These are phyloP conservation scores for Hibiscus mutabilis DNA, from an alignment of 345 rosid species.

Conservation along the genomic window DNA sequence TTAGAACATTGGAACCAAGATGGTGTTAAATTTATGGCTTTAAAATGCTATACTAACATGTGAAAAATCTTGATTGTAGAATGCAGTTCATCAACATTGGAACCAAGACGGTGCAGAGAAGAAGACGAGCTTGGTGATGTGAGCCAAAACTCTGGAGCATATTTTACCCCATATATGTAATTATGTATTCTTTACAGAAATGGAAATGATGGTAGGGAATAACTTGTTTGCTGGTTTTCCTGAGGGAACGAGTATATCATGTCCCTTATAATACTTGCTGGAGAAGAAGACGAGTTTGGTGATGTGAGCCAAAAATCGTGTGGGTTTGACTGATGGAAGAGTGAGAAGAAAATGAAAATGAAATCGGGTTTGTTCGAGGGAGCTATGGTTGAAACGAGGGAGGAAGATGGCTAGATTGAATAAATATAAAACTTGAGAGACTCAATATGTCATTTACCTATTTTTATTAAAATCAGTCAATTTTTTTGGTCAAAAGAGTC, in stretches of 20 bases:
- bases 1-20: neutral
- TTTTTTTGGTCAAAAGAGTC: too few relatives aligned
- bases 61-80: neutral
- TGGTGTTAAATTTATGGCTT: constrained; percentile 4
- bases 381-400: too few relatives aligned
- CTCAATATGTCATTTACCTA: too few relatives aligned
- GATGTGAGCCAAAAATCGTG: too few relatives aligned
- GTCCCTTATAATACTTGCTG: neutral
- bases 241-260: neutral
- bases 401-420: too few relatives aligned
- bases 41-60: neutral
- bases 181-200: neutral
- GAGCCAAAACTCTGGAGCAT: too few relatives aligned
- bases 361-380: too few relatives aligned
- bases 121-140: neutral
- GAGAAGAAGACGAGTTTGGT: too few relatives aligned
- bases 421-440: too few relatives aligned
- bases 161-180: neutral
- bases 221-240: constrained; percentile 8
- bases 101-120: neutral
- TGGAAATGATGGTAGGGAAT: neutral
- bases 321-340: too few relatives aligned
- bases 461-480: too few relatives aligned
- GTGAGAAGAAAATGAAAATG: too few relatives aligned
- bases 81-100: constrained; percentile 5